phyloP scores from a whole-genome alignment of 441 rosid genomes.

The Pelargonium australe region DNA sequence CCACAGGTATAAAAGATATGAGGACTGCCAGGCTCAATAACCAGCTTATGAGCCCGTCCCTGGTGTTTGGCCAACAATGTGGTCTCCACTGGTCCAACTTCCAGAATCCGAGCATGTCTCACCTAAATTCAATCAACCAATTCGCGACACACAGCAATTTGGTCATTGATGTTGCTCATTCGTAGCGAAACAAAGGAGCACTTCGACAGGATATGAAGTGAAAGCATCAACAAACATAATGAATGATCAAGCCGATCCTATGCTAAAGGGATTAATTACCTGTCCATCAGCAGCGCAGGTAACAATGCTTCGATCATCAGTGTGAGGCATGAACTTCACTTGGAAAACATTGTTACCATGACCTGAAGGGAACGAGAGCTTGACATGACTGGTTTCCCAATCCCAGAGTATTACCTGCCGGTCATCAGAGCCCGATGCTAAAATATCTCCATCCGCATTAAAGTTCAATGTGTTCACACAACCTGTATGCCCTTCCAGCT shows the following conservation, averaged over 20 bases:
- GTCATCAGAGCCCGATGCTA: slow-evolving; percentile 89
- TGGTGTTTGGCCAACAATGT: slow-evolving; percentile 50
- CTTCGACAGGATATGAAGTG: too few species aligned
- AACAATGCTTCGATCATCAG: slow-evolving; percentile 73
- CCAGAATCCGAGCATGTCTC: slow-evolving; percentile 64
- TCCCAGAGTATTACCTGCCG: slow-evolving; percentile 68
- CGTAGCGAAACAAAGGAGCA: too few species aligned
- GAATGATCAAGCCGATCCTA: too few species aligned
- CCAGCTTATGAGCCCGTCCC: slow-evolving; percentile 69
- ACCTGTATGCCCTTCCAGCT: slow-evolving; percentile 71
- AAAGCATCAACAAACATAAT: too few species aligned
- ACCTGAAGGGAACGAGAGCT: slow-evolving; percentile 67
- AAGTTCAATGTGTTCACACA: slow-evolving; percentile 82
- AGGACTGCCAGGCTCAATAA: slow-evolving; percentile 89
- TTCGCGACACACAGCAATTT: too few species aligned
- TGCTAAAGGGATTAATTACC: slow-evolving; percentile 31
- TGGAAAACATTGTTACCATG: slow-evolving; percentile 73
- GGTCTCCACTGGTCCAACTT: slow-evolving; percentile 52
- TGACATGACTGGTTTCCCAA: slow-evolving; percentile 60
- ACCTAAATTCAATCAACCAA: slow-evolving; percentile 32
- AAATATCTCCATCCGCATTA: slow-evolving; percentile 47
- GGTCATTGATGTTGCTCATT: too few species aligned
- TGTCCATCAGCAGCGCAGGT: slow-evolving; percentile 96
- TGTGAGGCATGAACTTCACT: slow-evolving; percentile 74
- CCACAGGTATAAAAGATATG: slow-evolving; percentile 75